Evolutionary conservation across 768 basidiomycete genomes (phyloP), one percentile per base, ranked within the genome.

Genomic region (Panaeolus papilionaceus): DNA sequence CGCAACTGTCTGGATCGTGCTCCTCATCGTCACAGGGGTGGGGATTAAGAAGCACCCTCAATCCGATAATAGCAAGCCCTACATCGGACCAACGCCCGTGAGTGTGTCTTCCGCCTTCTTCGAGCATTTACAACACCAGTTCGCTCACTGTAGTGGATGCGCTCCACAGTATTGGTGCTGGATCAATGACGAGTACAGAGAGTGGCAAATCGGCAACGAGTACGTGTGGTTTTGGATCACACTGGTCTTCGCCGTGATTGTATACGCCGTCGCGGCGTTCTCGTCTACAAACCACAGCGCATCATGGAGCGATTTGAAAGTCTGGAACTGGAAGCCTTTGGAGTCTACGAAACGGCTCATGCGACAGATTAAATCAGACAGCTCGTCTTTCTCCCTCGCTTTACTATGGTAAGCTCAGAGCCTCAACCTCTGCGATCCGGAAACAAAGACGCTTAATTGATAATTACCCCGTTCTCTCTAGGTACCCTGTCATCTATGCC

Each of bases 151-250:
- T 37, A 64, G 26, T 20, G 33, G 12, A 23, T n/a, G 28, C 16
- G 65, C 20, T 58, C 47, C 33, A 11, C 64, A 75, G 73, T 80
- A 79, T 66, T 83, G 83, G 83, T 85, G 84, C 69, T 84, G 83
- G 83, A 79, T 85, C 64, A 74, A 78, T 40, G 51, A 73, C 5
- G 44, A 72, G 10, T 79, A 75, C 70, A 33, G 71, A 1, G 67
- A 68, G 2, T 75, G 79, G 67, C 75, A 79, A n/a, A 74, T 83
- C 16, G 77, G 67, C 58, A 82, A 80, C 1, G 83, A 83, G 71
- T 84, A 84, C 64, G 33, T 82, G 18, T 84, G 84, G 84, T 74
- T 84, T 45, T 84, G 84, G 84, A 51, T 81, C 40, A 76, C 82
- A 5, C 73, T 83, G 7, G 69, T 72, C 38, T 66, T 78, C 49